Evolutionary conservation across 805 yeast genomes (phyloP).

Genomic region (Kodamaea kakaduensis): DNA sequence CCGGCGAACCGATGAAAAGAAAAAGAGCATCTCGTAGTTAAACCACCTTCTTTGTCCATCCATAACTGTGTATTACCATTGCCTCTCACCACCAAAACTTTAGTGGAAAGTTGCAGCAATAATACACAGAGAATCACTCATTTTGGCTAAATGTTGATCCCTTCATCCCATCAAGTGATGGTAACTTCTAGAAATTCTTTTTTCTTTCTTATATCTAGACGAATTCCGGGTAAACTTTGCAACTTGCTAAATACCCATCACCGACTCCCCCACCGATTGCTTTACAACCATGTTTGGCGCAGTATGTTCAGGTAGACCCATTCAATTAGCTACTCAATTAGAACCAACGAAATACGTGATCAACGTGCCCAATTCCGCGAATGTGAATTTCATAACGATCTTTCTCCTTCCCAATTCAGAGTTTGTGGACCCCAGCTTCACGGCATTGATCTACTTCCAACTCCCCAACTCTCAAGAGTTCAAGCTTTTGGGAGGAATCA

Average conservation of each 20-base stretch:
- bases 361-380: slow-evolving; percentile 57
- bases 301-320: slow-evolving; percentile 69
- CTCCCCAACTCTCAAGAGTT: slow-evolving; percentile 61
- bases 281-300: slow-evolving; percentile 59
- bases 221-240: slow-evolving; percentile 10
- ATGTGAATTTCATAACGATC: slow-evolving; percentile 73
- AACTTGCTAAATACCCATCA: slow-evolving; percentile 7
- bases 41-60: slow-evolving; percentile 18
- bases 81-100: slow-evolving; percentile 9
- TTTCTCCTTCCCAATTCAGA: slow-evolving; percentile 81
- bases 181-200: neutral
- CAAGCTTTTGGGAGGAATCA: slow-evolving; percentile 61
- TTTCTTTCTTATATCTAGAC: neutral
- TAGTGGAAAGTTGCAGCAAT: slow-evolving; percentile 7
- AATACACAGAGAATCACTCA: too few relatives aligned
- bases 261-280: neutral
- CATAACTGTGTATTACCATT: too few relatives aligned
- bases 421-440: slow-evolving; percentile 55
- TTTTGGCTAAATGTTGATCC: neutral
- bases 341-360: slow-evolving; percentile 66
- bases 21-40: slow-evolving; percentile 7
- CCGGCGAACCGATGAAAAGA: slow-evolving; percentile 2
- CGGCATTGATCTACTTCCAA: slow-evolving; percentile 88
- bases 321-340: slow-evolving; percentile 57
- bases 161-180: slow-evolving; percentile 2